Base-by-base conservation (phyloP, 2,329 filamentous ascomycete genomes). In the Diaporthe vaccinii region DNA sequence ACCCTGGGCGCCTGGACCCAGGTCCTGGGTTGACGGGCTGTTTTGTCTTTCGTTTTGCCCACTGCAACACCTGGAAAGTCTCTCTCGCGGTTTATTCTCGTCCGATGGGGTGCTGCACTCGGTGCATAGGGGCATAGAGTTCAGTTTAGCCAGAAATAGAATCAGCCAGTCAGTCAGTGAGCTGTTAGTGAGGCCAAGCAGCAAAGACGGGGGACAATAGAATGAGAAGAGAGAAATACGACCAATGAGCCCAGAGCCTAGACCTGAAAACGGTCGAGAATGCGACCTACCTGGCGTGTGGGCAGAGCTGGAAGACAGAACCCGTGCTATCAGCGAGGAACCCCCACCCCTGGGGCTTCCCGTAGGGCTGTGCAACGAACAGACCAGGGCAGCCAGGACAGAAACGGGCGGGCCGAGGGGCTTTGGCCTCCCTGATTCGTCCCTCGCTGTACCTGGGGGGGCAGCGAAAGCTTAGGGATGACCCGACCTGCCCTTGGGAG, bases 371-470 rank as follows among this genome's bases (percentile, higher is more conserved):
- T 73, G 71, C 71, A 73, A 65, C 61, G 20, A 22, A 65, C 58
- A 55, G 65, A 53, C 49, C 25, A 51, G 61, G 61, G 44, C 61
- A 51, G 62, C 39, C n/a, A 65, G 39, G 61, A 49, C 41, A 46
- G 41, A 65, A 55, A 44, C 71, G 71, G 71, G 71, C 71, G 71
- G 71, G 71, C 71, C 71, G 71, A 73, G 58, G 49, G 71, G 58
- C 31, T 34, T 20, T 31, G 31, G 2, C n/a, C 12, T 17, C 41
- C 25, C 34, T 73, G 55, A 73, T 51, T 62, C 70, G 57, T 46
- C 55, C 17, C 22, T n/a, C 4, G 4, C 22, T n/a, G 44, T 46
- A 17, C 44, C 44, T n/a, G 25, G 49, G 41, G n/a, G 49, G 10
- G 14, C 46, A 55, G n/a, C 71, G 25, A 55, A 20, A 73, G 65